A percentile compares a stretch with the other conserved stretches of the same genome.
Evolutionary conservation across 805 yeast genomes (phyloP).

Genomic region (Hanseniaspora jakobsenii): DNA sequence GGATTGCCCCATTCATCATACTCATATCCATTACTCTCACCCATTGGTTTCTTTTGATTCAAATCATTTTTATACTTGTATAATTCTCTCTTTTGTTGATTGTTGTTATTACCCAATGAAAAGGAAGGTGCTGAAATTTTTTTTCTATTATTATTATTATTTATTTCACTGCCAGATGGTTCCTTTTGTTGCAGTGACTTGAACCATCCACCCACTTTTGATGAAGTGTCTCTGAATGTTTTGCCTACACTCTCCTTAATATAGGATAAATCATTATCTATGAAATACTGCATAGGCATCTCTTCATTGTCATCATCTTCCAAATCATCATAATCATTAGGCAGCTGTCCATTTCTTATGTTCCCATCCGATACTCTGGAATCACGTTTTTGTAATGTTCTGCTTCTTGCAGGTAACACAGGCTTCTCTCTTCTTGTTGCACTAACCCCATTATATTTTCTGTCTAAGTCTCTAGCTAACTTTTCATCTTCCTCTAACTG

Average conservation of each 20-base stretch:
- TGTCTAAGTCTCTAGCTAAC: constrained; percentile 69
- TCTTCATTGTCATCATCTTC: constrained; percentile 29
- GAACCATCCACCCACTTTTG: constrained; percentile 68
- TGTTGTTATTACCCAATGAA: no score
- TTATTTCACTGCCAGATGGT: neutral
- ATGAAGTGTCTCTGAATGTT: constrained; percentile 70
- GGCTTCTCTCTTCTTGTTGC: no score
- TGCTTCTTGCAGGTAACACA: constrained; percentile 16
- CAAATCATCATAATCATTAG: constrained; percentile 17
- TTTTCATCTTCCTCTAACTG: constrained; percentile 64
- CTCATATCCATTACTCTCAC: neutral
- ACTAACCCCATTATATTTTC: constrained; percentile 45
- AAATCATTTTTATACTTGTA: no score
- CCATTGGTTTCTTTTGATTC: no score
- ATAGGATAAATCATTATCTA: constrained; percentile 43
- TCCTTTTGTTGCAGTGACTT: constrained; percentile 30
- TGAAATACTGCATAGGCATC: constrained; percentile 46
- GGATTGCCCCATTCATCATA: constrained; percentile 15
- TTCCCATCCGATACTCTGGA: constrained; percentile 20
- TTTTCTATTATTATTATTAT: neutral
- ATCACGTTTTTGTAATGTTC: neutral
- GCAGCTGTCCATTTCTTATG: constrained; percentile 23
- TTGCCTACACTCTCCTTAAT: constrained; percentile 56
- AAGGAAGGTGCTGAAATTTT: no score
- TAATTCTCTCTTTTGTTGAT: no score